Evolutionary conservation across 2,329 filamentous ascomycete genomes (phyloP).

Genomic region (Calonectria pteridis): DNA sequence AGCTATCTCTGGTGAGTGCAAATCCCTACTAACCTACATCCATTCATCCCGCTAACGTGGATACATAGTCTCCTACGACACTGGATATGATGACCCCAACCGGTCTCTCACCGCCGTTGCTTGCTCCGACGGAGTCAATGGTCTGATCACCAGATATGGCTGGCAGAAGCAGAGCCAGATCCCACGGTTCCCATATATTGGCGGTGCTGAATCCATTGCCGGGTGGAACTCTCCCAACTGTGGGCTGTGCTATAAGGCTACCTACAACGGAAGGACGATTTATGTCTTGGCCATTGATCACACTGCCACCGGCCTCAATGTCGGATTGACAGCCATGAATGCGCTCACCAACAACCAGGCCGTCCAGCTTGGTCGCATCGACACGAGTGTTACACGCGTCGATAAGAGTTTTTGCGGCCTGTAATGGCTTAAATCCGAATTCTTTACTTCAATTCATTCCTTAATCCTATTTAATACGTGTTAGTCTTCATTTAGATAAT

Average conservation of each 20-base stretch:
- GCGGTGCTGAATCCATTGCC: slow-evolving; percentile 63
- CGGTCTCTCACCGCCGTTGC: slow-evolving; percentile 69
- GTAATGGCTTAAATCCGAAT: slow-evolving; percentile 35
- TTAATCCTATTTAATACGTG: slow-evolving; percentile 29
- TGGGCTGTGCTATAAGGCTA: slow-evolving; percentile 70
- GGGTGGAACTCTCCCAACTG: slow-evolving; percentile 70
- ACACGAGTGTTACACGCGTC: slow-evolving; percentile 62
- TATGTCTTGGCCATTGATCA: slow-evolving; percentile 69
- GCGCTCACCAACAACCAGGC: slow-evolving; percentile 66
- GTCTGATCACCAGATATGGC: slow-evolving; percentile 68
- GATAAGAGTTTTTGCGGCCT: slow-evolving; percentile 58
- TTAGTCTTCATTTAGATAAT: slow-evolving; percentile 36
- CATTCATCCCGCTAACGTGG: slow-evolving; percentile 23
- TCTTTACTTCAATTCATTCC: slow-evolving; percentile 37
- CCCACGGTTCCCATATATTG: slow-evolving; percentile 66
- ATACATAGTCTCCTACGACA: slow-evolving; percentile 75
- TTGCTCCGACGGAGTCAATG: slow-evolving; percentile 77
- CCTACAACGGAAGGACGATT: slow-evolving; percentile 64
- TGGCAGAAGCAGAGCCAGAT: slow-evolving; percentile 68
- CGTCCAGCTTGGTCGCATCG: slow-evolving; percentile 62
- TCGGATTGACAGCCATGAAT: slow-evolving; percentile 68
- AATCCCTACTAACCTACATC: neutral
- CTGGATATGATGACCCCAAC: slow-evolving; percentile 73
- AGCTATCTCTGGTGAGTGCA: slow-evolving; percentile 50
- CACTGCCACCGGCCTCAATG: slow-evolving; percentile 64